Evolutionary conservation across 1,284 basidiomycete genomes (phyloP), one percentile per base, ranked within the genome.

Genomic region (Gomphus bonarii): DNA sequence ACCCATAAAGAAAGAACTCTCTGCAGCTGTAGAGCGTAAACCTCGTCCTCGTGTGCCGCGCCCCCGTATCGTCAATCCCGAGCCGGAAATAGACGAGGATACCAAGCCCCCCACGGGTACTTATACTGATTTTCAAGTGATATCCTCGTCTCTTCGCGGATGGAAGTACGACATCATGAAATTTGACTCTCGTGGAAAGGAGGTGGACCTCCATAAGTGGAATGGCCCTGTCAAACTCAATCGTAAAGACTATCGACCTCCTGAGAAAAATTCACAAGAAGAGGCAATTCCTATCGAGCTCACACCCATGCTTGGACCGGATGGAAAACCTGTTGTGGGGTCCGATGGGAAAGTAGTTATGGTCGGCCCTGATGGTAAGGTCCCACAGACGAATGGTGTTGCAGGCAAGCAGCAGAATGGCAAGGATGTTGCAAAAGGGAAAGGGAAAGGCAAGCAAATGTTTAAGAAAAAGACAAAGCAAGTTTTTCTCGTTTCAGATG

Each of bases 161-260:
- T 90, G 87, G 86, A 88, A 85, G 67, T 90, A 88, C 74, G 85
- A 88, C 68, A 81, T 88, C 57, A 86, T 88, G 83, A 88, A 88
- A 69, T 87, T 88, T 66, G 85, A 88, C 67, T 81, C 83, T 50
- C 30, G 50, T 16, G 50, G 43, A 5, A 84, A 82, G 64, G 69
- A 75, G 16, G 72, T 87, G 54, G 85, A 89, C 63, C 75, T 88
- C 59, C 74, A 73, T 55, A 67, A 69, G 28, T 89, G 87, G 86
- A 67, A 72, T 48, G 69, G 69, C 57, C 90, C 91, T 7, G 82
- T 93, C 65, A 90, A 88, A 71, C 74, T 93, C 61, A 93, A 93
- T 68, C 76, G 91, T 64, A 93, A 91, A 70, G 88, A 93, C 64
- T 69, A 84, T 59, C 73, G 80, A 61, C 54, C 57, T 9, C 52